phyloP scores from a whole-genome alignment of 108 stramenopile genomes.

The Seminavis robusta region DNA sequence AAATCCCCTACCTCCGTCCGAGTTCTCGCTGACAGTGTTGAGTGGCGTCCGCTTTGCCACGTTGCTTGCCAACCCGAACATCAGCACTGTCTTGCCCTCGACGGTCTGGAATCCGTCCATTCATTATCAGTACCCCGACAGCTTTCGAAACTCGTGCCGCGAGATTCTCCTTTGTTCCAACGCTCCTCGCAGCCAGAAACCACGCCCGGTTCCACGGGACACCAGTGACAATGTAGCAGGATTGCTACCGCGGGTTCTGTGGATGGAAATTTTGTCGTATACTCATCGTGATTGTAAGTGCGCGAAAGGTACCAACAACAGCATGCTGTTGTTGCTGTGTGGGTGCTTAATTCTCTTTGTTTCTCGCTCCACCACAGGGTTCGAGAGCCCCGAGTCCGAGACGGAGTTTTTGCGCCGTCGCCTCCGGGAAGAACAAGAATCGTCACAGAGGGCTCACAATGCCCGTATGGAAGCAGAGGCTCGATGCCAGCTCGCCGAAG shows the following conservation, averaged over 20 bases:
- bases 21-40: slow-evolving; percentile 60
- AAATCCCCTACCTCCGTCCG: slow-evolving; percentile 5
- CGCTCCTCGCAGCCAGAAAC: slow-evolving; percentile 41
- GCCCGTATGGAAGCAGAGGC: slow-evolving; percentile 57
- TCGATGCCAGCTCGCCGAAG: slow-evolving; percentile 30
- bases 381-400: slow-evolving; percentile 59
- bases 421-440: slow-evolving; percentile 62
- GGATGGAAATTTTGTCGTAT: slow-evolving; percentile 80
- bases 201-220: slow-evolving; percentile 17
- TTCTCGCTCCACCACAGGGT: slow-evolving; percentile 45
- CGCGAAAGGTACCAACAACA: neutral
- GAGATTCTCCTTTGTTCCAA: slow-evolving; percentile 69
- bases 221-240: slow-evolving; percentile 60
- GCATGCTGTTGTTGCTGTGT: neutral
- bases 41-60: slow-evolving; percentile 78
- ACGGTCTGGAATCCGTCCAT: slow-evolving; percentile 68
- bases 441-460: slow-evolving; percentile 40
- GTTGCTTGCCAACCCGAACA: slow-evolving; percentile 21
- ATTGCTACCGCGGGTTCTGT: slow-evolving; percentile 63
- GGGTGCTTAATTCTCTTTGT: slow-evolving; percentile 1
- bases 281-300: slow-evolving; percentile 76
- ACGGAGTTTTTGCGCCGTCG: slow-evolving; percentile 55
- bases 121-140: slow-evolving; percentile 54
- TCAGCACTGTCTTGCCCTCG: slow-evolving; percentile 53
- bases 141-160: slow-evolving; percentile 51